These are phyloP conservation scores for Skeletonema grethae DNA, from an alignment of 108 stramenopile species.

Conservation along the genomic window DNA sequence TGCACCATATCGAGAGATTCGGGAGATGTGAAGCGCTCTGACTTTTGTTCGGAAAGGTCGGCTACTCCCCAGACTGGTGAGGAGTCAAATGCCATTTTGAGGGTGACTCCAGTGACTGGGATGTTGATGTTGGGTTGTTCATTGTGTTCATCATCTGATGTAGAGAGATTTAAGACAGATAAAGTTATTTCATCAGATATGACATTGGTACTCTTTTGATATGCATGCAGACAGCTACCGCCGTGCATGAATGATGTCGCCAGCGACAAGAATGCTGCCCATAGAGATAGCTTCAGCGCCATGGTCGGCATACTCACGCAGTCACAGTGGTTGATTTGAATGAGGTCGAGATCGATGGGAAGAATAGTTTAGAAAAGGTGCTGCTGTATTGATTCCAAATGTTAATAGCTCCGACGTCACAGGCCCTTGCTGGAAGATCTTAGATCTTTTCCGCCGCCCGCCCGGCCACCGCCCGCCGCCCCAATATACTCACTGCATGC, in stretches of 20 bases:
- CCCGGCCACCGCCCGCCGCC: too few species aligned
- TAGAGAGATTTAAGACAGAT: not conserved
- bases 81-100: constrained; percentile 83
- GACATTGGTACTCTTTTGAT: not conserved
- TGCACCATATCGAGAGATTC: constrained; percentile 84
- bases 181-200: not conserved
- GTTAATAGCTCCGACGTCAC: not conserved
- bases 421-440: too few species aligned
- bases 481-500: too few species aligned
- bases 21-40: constrained; percentile 74
- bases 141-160: not conserved
- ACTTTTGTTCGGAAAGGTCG: constrained; percentile 52
- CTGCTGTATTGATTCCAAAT: not conserved
- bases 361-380: not conserved
- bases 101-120: constrained; percentile 62
- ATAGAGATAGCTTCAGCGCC: constrained; percentile 1
- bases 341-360: not conserved
- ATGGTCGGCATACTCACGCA: too few species aligned
- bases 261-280: not conserved
- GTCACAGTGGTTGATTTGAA: too few species aligned
- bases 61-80: constrained; percentile 61
- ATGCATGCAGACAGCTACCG: not conserved
- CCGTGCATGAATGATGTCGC: not conserved
- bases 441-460: not conserved
- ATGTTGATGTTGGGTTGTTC: not conserved